Evolutionary conservation across 306 rosid genomes (phyloP).

Genomic region (Urtica urens): DNA sequence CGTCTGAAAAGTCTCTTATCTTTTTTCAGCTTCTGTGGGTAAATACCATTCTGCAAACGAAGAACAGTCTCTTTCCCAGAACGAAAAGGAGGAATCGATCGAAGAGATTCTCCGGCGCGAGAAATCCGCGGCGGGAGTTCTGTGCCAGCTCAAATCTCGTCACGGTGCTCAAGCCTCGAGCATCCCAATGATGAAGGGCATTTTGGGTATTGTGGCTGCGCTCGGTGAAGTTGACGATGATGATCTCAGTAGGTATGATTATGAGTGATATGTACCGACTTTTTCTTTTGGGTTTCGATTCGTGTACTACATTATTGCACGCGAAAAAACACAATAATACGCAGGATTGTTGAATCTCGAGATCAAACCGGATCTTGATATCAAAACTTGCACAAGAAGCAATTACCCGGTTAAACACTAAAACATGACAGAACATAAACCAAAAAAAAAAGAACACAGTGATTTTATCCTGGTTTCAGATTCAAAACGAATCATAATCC

Average conservation of each 20-base stretch:
- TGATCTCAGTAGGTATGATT: slow-evolving; percentile 64
- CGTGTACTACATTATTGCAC: too few relatives aligned
- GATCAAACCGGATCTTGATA: too few relatives aligned
- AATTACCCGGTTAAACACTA: too few relatives aligned
- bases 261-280: too few relatives aligned
- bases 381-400: too few relatives aligned
- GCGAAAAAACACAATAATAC: too few relatives aligned
- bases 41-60: slow-evolving; percentile 37
- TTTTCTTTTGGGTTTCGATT: too few relatives aligned
- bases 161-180: slow-evolving; percentile 41
- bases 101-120: slow-evolving; percentile 45
- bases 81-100: slow-evolving; percentile 43
- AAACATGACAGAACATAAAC: too few relatives aligned
- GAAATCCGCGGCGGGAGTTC: slow-evolving; percentile 49
- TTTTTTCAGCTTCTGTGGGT: slow-evolving; percentile 36
- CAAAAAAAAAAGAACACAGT: too few relatives aligned
- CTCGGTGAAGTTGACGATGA: slow-evolving; percentile 58
- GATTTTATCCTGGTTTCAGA: too few relatives aligned
- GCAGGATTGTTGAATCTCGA: too few relatives aligned
- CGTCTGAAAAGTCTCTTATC: slow-evolving; percentile 15
- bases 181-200: slow-evolving; percentile 41
- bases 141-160: slow-evolving; percentile 27
- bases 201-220: slow-evolving; percentile 65
- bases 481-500: too few relatives aligned
- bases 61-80: slow-evolving; percentile 20